A percentile compares a stretch with the other conserved stretches of the same genome.
Evolutionary conservation across 2,329 filamentous ascomycete species (phyloP).

Genomic region (Penicillium sp.): DNA sequence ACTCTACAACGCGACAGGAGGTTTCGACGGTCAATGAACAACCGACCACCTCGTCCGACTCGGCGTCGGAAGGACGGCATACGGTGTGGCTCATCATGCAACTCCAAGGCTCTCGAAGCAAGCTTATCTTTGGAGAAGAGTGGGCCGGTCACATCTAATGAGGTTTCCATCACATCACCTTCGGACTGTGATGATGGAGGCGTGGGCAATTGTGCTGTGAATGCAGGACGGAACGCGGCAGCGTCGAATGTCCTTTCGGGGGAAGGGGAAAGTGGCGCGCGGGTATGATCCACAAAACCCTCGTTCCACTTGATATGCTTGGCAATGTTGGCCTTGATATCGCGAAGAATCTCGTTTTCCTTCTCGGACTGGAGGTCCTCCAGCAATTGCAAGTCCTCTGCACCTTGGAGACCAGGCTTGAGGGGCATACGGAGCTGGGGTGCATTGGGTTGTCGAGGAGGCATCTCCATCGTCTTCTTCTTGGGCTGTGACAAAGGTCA

Average conservation of each 20-base stretch:
- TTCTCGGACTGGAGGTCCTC: constrained; percentile 80
- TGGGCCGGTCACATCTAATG: constrained; percentile 43
- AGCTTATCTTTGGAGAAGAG: constrained; percentile 47
- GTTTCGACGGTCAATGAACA: constrained; percentile 86
- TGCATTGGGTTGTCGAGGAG: constrained; percentile 66
- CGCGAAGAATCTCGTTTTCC: constrained; percentile 77
- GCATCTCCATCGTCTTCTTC: constrained; percentile 67
- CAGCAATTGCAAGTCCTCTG: constrained; percentile 78
- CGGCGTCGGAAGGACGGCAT: constrained; percentile 79
- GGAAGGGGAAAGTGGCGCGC: constrained; percentile 80
- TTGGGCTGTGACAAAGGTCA: constrained; percentile 65
- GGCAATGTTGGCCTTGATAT: constrained; percentile 84
- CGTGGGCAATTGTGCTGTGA: constrained; percentile 68
- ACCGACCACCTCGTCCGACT: constrained; percentile 79
- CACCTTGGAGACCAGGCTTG: constrained; percentile 73
- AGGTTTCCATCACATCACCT: constrained; percentile 48
- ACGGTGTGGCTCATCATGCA: constrained; percentile 51
- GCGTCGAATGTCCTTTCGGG: constrained; percentile 66
- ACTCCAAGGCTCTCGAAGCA: constrained; percentile 49
- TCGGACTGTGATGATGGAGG: constrained; percentile 57
- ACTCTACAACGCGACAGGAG: constrained; percentile 61
- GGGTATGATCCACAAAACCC: constrained; percentile 85
- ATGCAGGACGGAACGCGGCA: constrained; percentile 68
- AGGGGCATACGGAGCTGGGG: constrained; percentile 72
- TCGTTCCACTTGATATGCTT: constrained; percentile 93